A percentile compares a stretch with the other conserved stretches of the same genome.
These are phyloP conservation scores for Rhodotorula sp. DNA, from an alignment of 1,284 basidiomycete species.

Conservation along the genomic window DNA sequence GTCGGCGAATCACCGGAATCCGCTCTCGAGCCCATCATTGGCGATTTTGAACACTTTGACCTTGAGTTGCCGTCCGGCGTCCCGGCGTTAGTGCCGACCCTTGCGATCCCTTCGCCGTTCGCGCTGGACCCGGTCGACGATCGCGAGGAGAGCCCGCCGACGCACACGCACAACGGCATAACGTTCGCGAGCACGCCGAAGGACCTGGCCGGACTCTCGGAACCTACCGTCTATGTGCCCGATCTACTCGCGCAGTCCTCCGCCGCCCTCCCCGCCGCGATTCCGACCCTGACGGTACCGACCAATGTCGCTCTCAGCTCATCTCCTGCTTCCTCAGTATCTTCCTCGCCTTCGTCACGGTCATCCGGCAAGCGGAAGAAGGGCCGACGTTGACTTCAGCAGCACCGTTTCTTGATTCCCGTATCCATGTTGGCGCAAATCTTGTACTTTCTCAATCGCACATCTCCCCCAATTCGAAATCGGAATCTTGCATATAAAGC, in stretches of 20 bases:
- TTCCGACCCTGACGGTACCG: background rate
- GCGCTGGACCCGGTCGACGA: constrained; percentile 14
- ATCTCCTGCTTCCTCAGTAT: background rate
- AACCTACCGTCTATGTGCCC: too few species aligned
- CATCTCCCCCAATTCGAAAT: background rate
- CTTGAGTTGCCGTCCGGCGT: constrained; percentile 2
- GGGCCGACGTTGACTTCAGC: constrained; percentile 21
- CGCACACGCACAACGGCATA: too few species aligned
- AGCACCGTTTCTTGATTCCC: constrained; percentile 13
- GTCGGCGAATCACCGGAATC: background rate
- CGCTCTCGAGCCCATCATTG: constrained; percentile 19
- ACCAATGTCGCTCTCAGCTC: background rate
- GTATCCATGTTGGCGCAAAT: background rate
- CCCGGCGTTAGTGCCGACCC: background rate
- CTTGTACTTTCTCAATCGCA: background rate
- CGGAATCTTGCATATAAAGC: background rate
- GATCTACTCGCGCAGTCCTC: too few species aligned
- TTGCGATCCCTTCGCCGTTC: constrained; percentile 11
- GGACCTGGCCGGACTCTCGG: too few species aligned
- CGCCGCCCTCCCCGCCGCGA: too few species aligned
- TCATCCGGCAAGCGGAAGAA: constrained; percentile 5
- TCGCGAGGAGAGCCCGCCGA: background rate
- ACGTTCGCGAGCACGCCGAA: too few species aligned
- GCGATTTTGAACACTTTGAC: constrained; percentile 30
- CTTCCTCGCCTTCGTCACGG: background rate